Conservation (phyloP, 2,329 filamentous ascomycete species). For the Xenosphaeropsis pyriputrescens region DNA sequence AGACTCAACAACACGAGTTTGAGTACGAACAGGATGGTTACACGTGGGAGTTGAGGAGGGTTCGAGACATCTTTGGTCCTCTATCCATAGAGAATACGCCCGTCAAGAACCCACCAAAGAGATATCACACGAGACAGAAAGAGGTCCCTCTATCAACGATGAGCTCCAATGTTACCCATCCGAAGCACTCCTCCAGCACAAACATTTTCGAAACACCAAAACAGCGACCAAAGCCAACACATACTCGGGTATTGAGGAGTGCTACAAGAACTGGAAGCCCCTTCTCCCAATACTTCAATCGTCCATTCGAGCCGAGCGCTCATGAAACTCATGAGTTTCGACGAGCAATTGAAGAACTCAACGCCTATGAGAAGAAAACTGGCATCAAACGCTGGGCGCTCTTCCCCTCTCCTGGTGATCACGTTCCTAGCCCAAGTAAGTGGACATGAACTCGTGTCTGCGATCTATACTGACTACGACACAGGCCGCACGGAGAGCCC, state of each 20-base stretch:
- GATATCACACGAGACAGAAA: constrained; percentile 6
- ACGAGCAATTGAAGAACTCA: constrained; percentile 5
- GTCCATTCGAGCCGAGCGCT: background rate
- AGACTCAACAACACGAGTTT: constrained; percentile 47
- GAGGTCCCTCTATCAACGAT: background rate
- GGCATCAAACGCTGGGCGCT: background rate
- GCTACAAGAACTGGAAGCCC: background rate
- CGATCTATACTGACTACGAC: background rate
- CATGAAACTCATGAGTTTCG: constrained; percentile 13
- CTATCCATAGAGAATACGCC: constrained; percentile 36
- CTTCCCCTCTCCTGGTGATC: background rate
- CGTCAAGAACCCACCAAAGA: constrained; percentile 21
- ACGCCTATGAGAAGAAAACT: background rate
- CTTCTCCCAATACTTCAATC: background rate
- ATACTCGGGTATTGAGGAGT: background rate
- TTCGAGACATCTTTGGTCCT: constrained; percentile 44
- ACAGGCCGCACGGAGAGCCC: constrained; percentile 1
- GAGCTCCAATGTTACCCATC: background rate
- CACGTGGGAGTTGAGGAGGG: constrained; percentile 23
- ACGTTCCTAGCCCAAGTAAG: background rate
- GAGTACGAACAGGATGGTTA: constrained; percentile 41
- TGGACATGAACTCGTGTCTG: background rate
- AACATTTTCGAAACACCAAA: constrained; percentile 5
- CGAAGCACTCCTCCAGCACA: constrained; percentile 10
- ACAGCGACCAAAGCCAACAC: background rate